Base-by-base conservation (phyloP, 2,329 filamentous ascomycete species). In the Verticillium albo-atrum region DNA sequence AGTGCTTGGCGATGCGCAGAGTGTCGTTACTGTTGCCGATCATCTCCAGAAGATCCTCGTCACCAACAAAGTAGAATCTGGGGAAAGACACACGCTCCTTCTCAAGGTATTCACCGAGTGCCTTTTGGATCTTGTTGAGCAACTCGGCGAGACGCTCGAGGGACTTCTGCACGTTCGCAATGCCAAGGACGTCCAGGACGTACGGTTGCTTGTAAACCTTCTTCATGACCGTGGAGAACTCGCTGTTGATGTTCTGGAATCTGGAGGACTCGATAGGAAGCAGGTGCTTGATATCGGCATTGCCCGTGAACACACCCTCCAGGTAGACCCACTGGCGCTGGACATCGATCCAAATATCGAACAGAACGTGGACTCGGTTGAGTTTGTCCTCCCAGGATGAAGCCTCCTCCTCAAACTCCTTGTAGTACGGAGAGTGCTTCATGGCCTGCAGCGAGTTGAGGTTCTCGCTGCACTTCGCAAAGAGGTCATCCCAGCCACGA, bases 311-410 rank as follows among this genome's bases (percentile, higher is more conserved):
- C 34, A 99, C 95, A 65, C 95, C 95, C 76, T 99, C 96, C 5
- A 99, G 85, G 73, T 99, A 99, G 7, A 99, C 95, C 95, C 95
- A 99, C 77, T 99, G 95, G 62, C 96, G 89, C 74, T 99, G 95
- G n/a, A 99, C 96, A 75, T 99, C 96, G 68, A 99, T 99, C 96
- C 96, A 99, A 17, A 99, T 93, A 73, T 99, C 95, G 70, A 99
- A 99, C 10, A 99, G 83, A 17, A 99, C 92, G 71, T 99, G 95
- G 2, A 99, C 92, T 53, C 95, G 88, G 73, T 98, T 99, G 27
- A 99, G 83, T 73, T 96, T 97, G 76, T 99, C 96, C 75, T 99
- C 96, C 95, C 95, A 99, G 1, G 90, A 86, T 1, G 92, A 90
- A 6, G 96, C 96, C 67, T 99, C 95, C 68, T 99, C 95, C 72